Evolutionary conservation across 345 rosid species (phyloP), one percentile per base, ranked within the genome.

Genomic region (Eucalyptus pauciflora): DNA sequence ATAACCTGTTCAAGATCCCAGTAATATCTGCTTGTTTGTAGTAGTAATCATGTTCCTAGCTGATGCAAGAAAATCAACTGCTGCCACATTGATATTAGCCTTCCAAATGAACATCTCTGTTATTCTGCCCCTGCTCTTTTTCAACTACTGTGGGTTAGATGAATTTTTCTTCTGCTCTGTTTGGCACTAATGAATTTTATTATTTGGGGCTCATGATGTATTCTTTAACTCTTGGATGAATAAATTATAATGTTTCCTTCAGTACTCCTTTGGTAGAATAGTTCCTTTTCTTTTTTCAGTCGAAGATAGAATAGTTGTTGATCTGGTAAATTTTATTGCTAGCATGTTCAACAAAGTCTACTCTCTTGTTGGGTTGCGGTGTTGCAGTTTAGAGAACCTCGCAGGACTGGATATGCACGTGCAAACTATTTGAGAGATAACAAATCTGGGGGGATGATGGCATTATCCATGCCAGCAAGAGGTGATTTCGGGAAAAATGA

Each of bases 401-500:
- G 5, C 8, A 13, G 48, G 85, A 20, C 71, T 24, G 87, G 69
- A n/a, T 20, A 62, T 31, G 58, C 86, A 88, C 13, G 54, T 31
- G 27, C 69, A 45, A 52, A 51, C 48, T 29, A 45, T 81, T 43
- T 9, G n/a, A 88, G 52, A 52, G 37, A 45, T 25, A 88, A 52
- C 41, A 17, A 37, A 56, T 81, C 87, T 49, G 60, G 43, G 64
- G 87, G 88, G 46, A 50, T 87, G 88, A n/a, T 64, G 88, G 85
- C 85, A 76, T 76, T 76, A 76, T 76, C 48, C 48, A 76, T 0
- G 85, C 22, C 85, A 76, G 15, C 48, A 76, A 76, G 48, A 76
- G 48, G 85, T 20, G 48, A 76, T 76, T 22, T 71, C 90, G 90
- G 91, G 64, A 89, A 90, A 46, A 88, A 87, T 91, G 87, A 91